Percentiles rank a stretch among this genome's conserved stretches.
These are phyloP conservation scores for Scutellaria galericulata DNA, from an alignment of 257 asterid genomes.

Conservation along the genomic window DNA sequence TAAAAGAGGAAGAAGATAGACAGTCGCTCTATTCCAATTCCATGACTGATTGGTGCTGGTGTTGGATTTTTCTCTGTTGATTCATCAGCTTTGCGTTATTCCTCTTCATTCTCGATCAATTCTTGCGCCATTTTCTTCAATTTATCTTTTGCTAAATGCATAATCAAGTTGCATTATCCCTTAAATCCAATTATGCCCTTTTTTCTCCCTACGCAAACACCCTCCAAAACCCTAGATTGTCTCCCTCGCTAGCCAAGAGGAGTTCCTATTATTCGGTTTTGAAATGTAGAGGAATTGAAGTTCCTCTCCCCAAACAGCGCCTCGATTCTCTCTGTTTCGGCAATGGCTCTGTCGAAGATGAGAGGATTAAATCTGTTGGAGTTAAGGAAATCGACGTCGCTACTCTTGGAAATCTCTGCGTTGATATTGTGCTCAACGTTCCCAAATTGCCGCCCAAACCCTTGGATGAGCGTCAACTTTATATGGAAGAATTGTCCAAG, in stretches of 20 bases:
- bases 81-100: neutral
- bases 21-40: no score
- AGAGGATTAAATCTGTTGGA: constrained; percentile 42
- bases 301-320: constrained; percentile 47
- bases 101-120: neutral
- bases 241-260: constrained; percentile 17
- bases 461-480: constrained; percentile 64
- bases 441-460: constrained; percentile 82
- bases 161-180: constrained; percentile 54
- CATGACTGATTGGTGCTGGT: no score
- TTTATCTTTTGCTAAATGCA: constrained; percentile 58
- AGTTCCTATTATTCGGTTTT: constrained; percentile 37
- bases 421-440: constrained; percentile 87
- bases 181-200: constrained; percentile 50
- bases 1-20: neutral
- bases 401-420: constrained; percentile 88
- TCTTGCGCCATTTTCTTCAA: neutral
- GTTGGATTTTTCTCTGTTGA: neutral
- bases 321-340: constrained; percentile 46
- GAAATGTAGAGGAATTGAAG: constrained; percentile 54
- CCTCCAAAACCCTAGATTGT: constrained; percentile 58
- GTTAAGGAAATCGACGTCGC: constrained; percentile 82
- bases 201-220: constrained; percentile 48
- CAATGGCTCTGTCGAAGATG: constrained; percentile 55
- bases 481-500: constrained; percentile 69